A percentile compares a stretch with the other conserved stretches of the same genome.
Evolutionary conservation across 176 grass and related monocot genomes (phyloP).

Genomic region (Pharus latifolius): DNA sequence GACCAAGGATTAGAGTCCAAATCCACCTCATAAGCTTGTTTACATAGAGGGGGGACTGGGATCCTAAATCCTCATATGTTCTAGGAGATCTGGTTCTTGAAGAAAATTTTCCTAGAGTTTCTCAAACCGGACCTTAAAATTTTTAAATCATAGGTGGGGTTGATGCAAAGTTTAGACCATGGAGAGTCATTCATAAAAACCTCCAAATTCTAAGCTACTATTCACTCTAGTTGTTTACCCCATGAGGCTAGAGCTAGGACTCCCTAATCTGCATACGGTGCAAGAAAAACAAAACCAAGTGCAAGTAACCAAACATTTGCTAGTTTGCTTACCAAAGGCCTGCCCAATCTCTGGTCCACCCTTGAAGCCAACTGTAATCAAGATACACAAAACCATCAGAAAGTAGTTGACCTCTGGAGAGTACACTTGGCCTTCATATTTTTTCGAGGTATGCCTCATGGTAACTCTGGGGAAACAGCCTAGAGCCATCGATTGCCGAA

Average conservation of each 20-base stretch:
- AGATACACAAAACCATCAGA: conserved; percentile 56
- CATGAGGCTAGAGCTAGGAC: neutral
- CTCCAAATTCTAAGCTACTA: too few relatives aligned
- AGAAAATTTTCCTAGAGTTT: too few relatives aligned
- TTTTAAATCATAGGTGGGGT: neutral
- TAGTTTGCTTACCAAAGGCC: conserved; percentile 55
- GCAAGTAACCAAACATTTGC: neutral
- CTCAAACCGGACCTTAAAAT: too few relatives aligned
- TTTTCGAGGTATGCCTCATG: conserved; percentile 64
- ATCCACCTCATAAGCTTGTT: too few relatives aligned
- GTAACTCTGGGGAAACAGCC: conserved; percentile 82
- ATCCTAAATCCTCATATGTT: too few relatives aligned
- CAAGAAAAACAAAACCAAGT: neutral
- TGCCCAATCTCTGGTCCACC: conserved; percentile 78
- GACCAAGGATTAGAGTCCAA: too few relatives aligned
- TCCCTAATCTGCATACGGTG: neutral
- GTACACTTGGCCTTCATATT: conserved; percentile 73
- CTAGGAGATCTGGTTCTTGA: too few relatives aligned
- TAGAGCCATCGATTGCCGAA: conserved; percentile 62
- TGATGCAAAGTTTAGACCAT: too few relatives aligned
- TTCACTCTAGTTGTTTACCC: too few relatives aligned
- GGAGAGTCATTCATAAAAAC: too few relatives aligned
- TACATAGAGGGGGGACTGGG: too few relatives aligned
- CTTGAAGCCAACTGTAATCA: conserved; percentile 60
- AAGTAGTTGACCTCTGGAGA: conserved; percentile 72